Base-by-base conservation (phyloP, 2,329 filamentous ascomycete genomes). In the Xylariaceae sp. region DNA sequence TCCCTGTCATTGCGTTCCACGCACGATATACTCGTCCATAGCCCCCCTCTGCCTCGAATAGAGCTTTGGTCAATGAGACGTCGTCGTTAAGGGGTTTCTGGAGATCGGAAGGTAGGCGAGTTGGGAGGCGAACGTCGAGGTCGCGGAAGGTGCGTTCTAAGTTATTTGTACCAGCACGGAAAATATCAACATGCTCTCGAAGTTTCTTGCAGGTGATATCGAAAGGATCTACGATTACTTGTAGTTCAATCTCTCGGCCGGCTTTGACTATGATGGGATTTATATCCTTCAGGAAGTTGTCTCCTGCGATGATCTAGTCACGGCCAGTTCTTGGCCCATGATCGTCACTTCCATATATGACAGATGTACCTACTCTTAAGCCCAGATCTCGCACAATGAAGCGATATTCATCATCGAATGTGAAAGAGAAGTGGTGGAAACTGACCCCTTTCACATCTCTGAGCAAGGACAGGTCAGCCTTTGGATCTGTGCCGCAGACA, bases 401-500 rank as follows among this genome's bases (percentile, higher is more conserved):
- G 40, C 40, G 19, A 16, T 43, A 43, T 29, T 23, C 40, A 25
- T 25, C 33, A 19, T 43, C 19, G 33, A 43, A 43, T 20, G 40
- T 43, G 3, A 43, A 25, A n/a, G 40, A 36, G 33, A 43, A 36
- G 22, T 43, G 40, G n/a, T 27, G 33, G n/a, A 27, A 36, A 19
- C 40, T 43, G 12, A 43, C 22, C 16, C 40, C 40, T n/a, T n/a
- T n/a, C n/a, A n/a, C n/a, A n/a, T n/a, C n/a, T n/a, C n/a, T n/a
- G n/a, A n/a, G n/a, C n/a, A n/a, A n/a, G n/a, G n/a, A n/a, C n/a
- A n/a, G n/a, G n/a, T n/a, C n/a, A n/a, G n/a, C n/a, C n/a, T n/a
- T n/a, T n/a, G n/a, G n/a, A n/a, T n/a, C n/a, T n/a, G n/a, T n/a
- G n/a, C n/a, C n/a, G n/a, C n/a, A n/a, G n/a, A n/a, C n/a, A n/a